Evolutionary conservation across 169 alveolate genomes (phyloP).

Genomic region (Eimeria praecox): DNA sequence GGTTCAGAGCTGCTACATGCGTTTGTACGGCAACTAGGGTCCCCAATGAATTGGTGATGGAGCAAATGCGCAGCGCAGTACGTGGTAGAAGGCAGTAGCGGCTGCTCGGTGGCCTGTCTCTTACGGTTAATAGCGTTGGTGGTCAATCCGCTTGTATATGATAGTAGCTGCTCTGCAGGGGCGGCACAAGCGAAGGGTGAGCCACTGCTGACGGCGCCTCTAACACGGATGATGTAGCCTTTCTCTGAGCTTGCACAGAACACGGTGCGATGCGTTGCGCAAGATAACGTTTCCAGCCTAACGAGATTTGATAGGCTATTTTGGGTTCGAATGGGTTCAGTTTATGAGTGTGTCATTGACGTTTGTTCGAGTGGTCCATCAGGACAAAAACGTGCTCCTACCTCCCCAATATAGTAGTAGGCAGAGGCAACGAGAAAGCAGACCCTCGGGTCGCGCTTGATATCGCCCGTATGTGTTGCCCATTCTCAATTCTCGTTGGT

Average conservation of each 20-base stretch:
- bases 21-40: neutral
- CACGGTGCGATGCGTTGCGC: neutral
- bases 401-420: too few relatives aligned
- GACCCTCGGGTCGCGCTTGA: neutral
- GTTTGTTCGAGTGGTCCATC: too few relatives aligned
- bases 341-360: neutral
- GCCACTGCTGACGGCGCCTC: neutral
- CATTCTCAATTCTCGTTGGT: too few relatives aligned
- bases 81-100: neutral
- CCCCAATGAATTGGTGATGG: neutral
- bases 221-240: neutral
- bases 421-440: neutral
- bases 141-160: too few relatives aligned
- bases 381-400: neutral
- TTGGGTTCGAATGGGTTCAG: neutral
- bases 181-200: neutral
- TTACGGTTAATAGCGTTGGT: neutral
- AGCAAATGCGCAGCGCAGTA: neutral
- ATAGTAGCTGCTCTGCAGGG: too few relatives aligned
- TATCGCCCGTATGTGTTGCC: too few relatives aligned
- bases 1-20: neutral
- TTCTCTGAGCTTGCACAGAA: neutral
- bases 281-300: neutral
- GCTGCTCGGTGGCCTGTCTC: neutral
- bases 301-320: neutral